Evolutionary conservation across 148 eudicot genomes (phyloP).

Genomic region (Bassia scoparia): DNA sequence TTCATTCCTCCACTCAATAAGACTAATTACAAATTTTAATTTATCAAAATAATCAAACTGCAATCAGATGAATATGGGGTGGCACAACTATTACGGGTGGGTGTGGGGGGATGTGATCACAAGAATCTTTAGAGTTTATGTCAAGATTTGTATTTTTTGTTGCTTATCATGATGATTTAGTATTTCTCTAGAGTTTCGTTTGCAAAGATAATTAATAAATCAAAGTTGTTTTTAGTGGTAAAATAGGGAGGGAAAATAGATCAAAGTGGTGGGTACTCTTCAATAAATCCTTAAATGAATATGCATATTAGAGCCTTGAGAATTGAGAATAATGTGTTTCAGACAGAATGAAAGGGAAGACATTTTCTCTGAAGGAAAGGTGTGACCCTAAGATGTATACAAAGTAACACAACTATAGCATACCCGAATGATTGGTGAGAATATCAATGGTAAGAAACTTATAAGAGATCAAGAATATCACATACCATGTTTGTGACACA

Average conservation of each 20-base stretch:
- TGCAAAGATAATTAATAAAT: background rate
- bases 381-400: too few species aligned
- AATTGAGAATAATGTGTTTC: background rate
- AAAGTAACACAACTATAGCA: background rate
- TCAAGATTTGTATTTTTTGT: background rate
- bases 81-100: too few species aligned
- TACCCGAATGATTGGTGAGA: background rate
- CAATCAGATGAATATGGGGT: too few species aligned
- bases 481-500: slow-evolving; percentile 91
- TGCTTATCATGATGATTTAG: background rate
- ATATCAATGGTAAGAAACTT: background rate
- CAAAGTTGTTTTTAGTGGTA: background rate
- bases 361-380: too few species aligned
- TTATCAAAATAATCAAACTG: too few species aligned
- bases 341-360: background rate
- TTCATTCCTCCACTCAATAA: too few species aligned
- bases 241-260: background rate
- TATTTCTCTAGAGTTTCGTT: too few species aligned
- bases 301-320: too few species aligned
- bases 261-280: background rate
- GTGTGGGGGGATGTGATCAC: too few species aligned
- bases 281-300: too few species aligned
- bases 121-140: too few species aligned
- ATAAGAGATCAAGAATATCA: background rate
- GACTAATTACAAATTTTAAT: too few species aligned